Evolutionary conservation across 305 asterid genomes (phyloP).

Genomic region (Rubia balearica): DNA sequence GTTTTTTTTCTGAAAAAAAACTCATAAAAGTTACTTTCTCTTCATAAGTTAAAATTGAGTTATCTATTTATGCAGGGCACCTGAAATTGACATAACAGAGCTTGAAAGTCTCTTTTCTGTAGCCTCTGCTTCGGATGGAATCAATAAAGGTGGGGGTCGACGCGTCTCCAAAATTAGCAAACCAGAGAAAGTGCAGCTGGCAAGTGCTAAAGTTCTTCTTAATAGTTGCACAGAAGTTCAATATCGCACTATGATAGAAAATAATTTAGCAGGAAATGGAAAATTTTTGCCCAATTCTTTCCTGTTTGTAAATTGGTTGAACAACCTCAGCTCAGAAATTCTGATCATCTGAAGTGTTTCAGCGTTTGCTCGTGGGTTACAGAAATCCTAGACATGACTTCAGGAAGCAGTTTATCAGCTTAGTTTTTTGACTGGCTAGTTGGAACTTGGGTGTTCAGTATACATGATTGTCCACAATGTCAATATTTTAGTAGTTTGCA

Average conservation of each 20-base stretch:
- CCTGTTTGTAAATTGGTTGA: neutral
- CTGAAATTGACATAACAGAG: slow-evolving; percentile 94
- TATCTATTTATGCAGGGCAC: slow-evolving; percentile 52
- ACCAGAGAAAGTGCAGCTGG: slow-evolving; percentile 97
- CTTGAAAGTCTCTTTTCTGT: slow-evolving; percentile 95
- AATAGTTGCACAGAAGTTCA: neutral
- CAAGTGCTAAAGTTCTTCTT: slow-evolving; percentile 29
- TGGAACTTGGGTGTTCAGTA: neutral
- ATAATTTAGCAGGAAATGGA: neutral
- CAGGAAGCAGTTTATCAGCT: neutral
- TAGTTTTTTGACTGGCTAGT: neutral
- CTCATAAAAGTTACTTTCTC: slow-evolving; percentile 22
- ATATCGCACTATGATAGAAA: neutral
- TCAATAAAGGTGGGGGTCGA: slow-evolving; percentile 57
- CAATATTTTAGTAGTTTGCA: neutral
- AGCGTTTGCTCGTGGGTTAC: neutral
- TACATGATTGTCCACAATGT: neutral
- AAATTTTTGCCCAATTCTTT: neutral
- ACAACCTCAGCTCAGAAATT: neutral
- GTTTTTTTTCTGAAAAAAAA: neutral
- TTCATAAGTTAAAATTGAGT: too few species aligned
- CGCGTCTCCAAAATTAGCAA: slow-evolving; percentile 83
- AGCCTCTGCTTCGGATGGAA: slow-evolving; percentile 81
- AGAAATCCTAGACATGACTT: neutral
- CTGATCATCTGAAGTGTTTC: neutral